Evolutionary conservation across 2,329 filamentous ascomycete species (phyloP), one percentile per base, ranked within the genome.

Genomic region (Penicillium italicum): DNA sequence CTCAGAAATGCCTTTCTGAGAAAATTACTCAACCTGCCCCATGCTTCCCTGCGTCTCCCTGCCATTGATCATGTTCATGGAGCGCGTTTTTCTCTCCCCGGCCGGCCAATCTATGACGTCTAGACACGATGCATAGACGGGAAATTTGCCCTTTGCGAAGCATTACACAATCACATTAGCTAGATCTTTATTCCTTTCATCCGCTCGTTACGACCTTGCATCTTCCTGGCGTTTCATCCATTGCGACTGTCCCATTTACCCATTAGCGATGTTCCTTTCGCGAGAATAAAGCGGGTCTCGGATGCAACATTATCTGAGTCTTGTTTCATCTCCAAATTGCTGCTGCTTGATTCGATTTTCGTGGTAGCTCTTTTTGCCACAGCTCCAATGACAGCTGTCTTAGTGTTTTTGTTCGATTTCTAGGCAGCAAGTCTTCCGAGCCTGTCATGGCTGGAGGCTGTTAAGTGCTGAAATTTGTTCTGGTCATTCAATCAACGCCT

Each of bases 1-100:
- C 42, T 73, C 72, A 9, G 71, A 73, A 44, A 68, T 72, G 69
- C 63, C 65, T 16, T 52, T 69, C 50, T 72, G 37, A 60, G 8
- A 5, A 5, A 10, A 18, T 37, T n/a, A 24, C 12, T 30, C 22
- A 33, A 31, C 20, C 7, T 31, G 11, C 16, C 14, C 4, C 18
- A 0, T 11, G 9, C 10, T 26, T 36, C 28, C 1, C 26, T 5
- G n/a, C 8, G 7, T 18, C 14, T 34, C 31, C 36, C 18, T 48
- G 9, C 41, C 24, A 22, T 56, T 24, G 28, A 41, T 40, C 22
- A 26, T 43, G 16, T 46, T 49, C 40, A 48, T 33, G 18, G 12
- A 30, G 10, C 4, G 8, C 16, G 7, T 11, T 49, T 34, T 16
- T 18, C 11, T 11, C 22, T 22, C 20, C 6, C 8, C 2, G 10